Conservation (phyloP, 805 yeast genomes). For the Jamesozyma lodderae region DNA sequence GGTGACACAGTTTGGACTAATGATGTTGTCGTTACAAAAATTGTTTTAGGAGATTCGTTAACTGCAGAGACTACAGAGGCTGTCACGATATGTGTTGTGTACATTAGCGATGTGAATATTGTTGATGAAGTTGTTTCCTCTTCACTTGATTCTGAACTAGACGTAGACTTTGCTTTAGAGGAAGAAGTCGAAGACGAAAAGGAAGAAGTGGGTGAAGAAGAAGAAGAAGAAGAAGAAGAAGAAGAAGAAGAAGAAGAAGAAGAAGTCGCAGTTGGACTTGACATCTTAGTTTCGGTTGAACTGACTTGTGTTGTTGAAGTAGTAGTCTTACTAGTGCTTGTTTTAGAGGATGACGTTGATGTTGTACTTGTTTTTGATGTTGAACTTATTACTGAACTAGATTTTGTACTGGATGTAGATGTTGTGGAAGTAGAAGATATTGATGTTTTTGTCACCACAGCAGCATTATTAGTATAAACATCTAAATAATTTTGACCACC, state of each 20-base stretch:
- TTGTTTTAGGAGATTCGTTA: slow-evolving; percentile 15
- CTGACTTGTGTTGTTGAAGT: background rate
- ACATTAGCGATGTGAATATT: slow-evolving; percentile 14
- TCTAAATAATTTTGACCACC: slow-evolving; percentile 49
- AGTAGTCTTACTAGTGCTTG: background rate
- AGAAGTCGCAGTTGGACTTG: background rate
- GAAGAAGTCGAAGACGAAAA: slow-evolving; percentile 1
- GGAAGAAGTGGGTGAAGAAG: background rate
- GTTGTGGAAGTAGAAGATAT: slow-evolving; percentile 2
- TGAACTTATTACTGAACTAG: background rate
- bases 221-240: background rate
- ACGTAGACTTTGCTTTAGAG: background rate
- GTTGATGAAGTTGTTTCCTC: no score
- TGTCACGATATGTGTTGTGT: slow-evolving; percentile 20
- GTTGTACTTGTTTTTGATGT: background rate
- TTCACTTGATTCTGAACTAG: background rate
- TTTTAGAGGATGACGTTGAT: slow-evolving; percentile 1
- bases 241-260: background rate
- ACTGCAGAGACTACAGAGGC: slow-evolving; percentile 20
- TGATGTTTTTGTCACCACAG: background rate
- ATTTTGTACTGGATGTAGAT: background rate
- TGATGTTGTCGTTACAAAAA: slow-evolving; percentile 23
- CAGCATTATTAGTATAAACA: slow-evolving; percentile 35
- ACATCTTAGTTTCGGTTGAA: background rate
- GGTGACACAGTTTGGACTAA: slow-evolving; percentile 15